phyloP scores from a whole-genome alignment of 192 early-diverging fungal species.

The Kappamyces sp. region DNA sequence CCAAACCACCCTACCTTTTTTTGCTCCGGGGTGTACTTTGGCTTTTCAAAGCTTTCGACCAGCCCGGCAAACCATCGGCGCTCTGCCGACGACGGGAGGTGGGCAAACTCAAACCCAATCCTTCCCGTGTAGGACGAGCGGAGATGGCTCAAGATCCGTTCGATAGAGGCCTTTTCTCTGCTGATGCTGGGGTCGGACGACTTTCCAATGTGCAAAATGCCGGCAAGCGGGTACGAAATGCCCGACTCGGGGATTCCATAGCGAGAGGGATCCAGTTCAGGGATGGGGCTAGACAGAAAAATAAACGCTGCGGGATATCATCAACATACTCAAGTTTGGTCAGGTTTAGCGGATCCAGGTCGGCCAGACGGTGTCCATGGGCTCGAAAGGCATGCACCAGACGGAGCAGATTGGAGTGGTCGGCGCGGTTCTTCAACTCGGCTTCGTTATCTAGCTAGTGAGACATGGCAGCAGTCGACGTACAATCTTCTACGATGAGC shows the following conservation, averaged over 20 bases:
- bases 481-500: constrained; percentile 70
- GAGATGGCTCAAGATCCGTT: constrained; percentile 67
- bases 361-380: constrained; percentile 74
- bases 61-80: constrained; percentile 82
- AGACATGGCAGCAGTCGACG: constrained; percentile 17
- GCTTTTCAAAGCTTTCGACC: constrained; percentile 71
- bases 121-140: constrained; percentile 60
- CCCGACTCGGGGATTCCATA: constrained; percentile 66
- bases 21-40: constrained; percentile 47
- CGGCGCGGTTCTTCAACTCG: constrained; percentile 77
- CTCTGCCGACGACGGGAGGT: constrained; percentile 71
- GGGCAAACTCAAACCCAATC: constrained; percentile 93
- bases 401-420: constrained; percentile 78
- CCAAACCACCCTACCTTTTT: constrained; percentile 39
- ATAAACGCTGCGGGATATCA: neutral
- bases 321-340: constrained; percentile 57
- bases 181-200: constrained; percentile 34
- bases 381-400: constrained; percentile 67
- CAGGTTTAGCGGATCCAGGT: constrained; percentile 82
- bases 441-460: constrained; percentile 14
- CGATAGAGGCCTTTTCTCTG: constrained; percentile 54
- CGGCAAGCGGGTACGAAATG: constrained; percentile 59
- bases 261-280: constrained; percentile 74
- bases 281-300: constrained; percentile 12
- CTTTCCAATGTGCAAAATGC: constrained; percentile 69